phyloP scores from a whole-genome alignment of 2,329 filamentous ascomycete species.

The Botryosphaeria agaves region DNA sequence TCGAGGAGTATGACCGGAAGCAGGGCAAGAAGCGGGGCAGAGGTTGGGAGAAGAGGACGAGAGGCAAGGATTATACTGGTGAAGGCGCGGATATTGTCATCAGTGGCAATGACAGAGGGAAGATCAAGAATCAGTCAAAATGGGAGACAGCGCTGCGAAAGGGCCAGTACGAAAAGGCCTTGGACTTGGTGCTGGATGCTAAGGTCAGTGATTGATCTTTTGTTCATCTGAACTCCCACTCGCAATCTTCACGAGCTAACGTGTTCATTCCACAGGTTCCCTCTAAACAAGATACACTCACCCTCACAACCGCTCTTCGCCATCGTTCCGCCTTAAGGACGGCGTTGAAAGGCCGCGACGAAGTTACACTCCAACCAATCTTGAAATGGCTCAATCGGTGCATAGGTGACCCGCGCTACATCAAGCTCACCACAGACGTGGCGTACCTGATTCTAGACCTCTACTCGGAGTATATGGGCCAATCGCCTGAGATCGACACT shows the following conservation, averaged over 20 bases:
- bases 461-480: slow-evolving; percentile 64
- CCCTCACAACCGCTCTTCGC: slow-evolving; percentile 65
- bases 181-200: slow-evolving; percentile 55
- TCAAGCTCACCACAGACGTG: slow-evolving; percentile 67
- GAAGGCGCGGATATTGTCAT: slow-evolving; percentile 82
- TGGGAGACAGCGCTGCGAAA: slow-evolving; percentile 77
- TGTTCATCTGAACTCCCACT: neutral
- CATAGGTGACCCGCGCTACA: slow-evolving; percentile 68
- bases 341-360: slow-evolving; percentile 66
- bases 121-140: slow-evolving; percentile 43
- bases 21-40: slow-evolving; percentile 43
- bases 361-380: slow-evolving; percentile 64
- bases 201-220: slow-evolving; percentile 10
- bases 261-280: no score
- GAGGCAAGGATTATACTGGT: slow-evolving; percentile 64
- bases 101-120: slow-evolving; percentile 50
- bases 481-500: slow-evolving; percentile 53
- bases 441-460: slow-evolving; percentile 70
- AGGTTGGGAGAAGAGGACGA: slow-evolving; percentile 42
- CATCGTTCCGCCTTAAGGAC: slow-evolving; percentile 74
- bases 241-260: no score
- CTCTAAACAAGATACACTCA: slow-evolving; percentile 36
- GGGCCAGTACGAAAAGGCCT: slow-evolving; percentile 56
- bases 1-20: slow-evolving; percentile 60
- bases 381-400: slow-evolving; percentile 68